phyloP scores from a whole-genome alignment of 495 filamentous ascomycete genomes.

The Xanthoparmelia taractica region DNA sequence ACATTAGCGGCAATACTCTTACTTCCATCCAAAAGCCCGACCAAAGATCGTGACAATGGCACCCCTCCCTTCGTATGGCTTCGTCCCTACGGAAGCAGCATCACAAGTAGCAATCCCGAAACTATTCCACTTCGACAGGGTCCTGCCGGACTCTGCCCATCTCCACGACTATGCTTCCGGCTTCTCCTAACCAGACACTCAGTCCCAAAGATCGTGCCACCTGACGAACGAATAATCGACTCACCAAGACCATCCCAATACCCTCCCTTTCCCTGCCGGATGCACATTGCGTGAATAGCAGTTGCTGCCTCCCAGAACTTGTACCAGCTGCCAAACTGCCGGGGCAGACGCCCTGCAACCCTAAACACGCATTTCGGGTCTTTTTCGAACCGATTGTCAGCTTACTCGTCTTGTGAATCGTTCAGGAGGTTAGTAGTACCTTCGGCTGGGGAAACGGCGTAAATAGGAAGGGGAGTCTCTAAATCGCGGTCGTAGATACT shows the following conservation, averaged over 20 bases:
- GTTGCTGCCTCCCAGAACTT: neutral
- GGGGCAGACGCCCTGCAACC: neutral
- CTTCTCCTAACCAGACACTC: too few species aligned
- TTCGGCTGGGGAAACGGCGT: neutral
- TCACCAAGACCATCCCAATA: neutral
- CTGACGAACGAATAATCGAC: too few species aligned
- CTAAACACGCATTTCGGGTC: neutral
- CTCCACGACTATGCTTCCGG: too few species aligned
- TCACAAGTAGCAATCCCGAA: too few species aligned
- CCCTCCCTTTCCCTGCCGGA: constrained; percentile 1
- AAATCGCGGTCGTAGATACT: neutral
- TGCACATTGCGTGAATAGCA: constrained; percentile 1
- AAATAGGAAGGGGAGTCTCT: neutral
- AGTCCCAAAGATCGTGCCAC: too few species aligned
- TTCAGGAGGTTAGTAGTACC: neutral
- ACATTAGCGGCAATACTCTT: too few species aligned
- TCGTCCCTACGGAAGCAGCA: too few species aligned
- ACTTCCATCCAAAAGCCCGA: too few species aligned
- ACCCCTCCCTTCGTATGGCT: too few species aligned
- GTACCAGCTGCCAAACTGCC: neutral
- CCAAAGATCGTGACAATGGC: too few species aligned
- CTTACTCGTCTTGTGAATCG: neutral
- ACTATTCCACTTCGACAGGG: too few species aligned
- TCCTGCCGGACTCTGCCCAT: too few species aligned
- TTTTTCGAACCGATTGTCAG: neutral